phyloP scores from a whole-genome alignment of 2,329 filamentous ascomycete genomes.

The Colletotrichum shisoi region DNA sequence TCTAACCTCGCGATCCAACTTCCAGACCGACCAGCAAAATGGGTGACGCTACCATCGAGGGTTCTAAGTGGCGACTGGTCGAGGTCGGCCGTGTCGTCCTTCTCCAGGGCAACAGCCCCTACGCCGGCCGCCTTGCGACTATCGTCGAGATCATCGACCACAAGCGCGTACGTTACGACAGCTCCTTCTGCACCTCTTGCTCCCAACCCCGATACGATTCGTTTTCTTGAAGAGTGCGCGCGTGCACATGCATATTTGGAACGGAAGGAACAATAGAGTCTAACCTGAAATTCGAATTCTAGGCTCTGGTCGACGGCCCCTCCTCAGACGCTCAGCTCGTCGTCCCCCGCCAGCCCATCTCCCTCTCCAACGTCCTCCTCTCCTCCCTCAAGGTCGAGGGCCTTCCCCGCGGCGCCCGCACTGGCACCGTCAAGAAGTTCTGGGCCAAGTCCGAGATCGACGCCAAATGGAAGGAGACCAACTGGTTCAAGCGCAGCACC shows the following conservation, averaged over 20 bases:
- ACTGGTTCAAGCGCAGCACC: slow-evolving; percentile 92
- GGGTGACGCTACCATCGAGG: slow-evolving; percentile 82
- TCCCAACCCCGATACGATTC: slow-evolving; percentile 21
- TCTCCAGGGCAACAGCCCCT: slow-evolving; percentile 80
- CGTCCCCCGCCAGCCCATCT: slow-evolving; percentile 85
- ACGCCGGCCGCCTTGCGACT: slow-evolving; percentile 84
- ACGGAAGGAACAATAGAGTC: not conserved
- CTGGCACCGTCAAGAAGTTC: slow-evolving; percentile 80
- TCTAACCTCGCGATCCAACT: slow-evolving; percentile 41
- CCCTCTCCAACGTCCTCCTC: slow-evolving; percentile 84
- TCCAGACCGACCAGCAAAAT: slow-evolving; percentile 72
- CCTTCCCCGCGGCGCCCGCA: slow-evolving; percentile 84
- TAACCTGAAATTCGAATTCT: slow-evolving; percentile 41
- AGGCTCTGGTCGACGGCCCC: slow-evolving; percentile 97
- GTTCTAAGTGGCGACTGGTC: slow-evolving; percentile 91
- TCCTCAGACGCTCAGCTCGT: slow-evolving; percentile 79
- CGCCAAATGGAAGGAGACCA: slow-evolving; percentile 88
- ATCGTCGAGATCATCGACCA: slow-evolving; percentile 99
- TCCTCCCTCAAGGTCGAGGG: slow-evolving; percentile 87
- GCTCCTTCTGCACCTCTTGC: not conserved
- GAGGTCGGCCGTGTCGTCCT: slow-evolving; percentile 98
- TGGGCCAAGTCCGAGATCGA: slow-evolving; percentile 95
- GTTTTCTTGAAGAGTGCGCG: not conserved
- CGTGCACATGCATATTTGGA: not conserved
- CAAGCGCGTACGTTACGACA: slow-evolving; percentile 86